phyloP scores from a whole-genome alignment of 345 rosid species.

The Aethionema arabicum region DNA sequence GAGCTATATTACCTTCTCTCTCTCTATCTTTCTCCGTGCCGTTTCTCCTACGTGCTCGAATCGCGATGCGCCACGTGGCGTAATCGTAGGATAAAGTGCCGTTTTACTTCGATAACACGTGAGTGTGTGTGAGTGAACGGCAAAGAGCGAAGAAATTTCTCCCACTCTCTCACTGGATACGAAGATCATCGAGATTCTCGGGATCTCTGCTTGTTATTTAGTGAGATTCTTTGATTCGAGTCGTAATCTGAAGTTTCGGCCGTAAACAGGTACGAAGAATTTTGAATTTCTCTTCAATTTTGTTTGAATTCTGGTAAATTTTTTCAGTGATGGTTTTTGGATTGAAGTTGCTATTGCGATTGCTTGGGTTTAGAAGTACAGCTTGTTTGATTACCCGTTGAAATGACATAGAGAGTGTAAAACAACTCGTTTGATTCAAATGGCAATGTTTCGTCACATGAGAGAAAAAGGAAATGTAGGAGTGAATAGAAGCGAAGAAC shows the following conservation, averaged over 20 bases:
- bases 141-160: neutral
- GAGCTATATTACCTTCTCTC: neutral
- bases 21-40: constrained; percentile 22
- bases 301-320: constrained; percentile 9
- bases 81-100: constrained; percentile 38
- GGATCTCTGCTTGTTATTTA: neutral
- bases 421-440: neutral
- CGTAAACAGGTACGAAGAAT: constrained; percentile 21
- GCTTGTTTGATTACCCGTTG: neutral
- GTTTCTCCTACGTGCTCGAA: constrained; percentile 37
- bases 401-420: neutral
- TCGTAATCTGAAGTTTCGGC: neutral
- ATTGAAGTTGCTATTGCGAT: constrained; percentile 14
- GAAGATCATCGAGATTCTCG: constrained; percentile 9
- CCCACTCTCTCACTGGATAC: neutral
- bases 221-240: constrained; percentile 13
- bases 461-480: neutral
- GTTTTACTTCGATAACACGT: constrained; percentile 26
- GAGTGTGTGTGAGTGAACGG: constrained; percentile 20
- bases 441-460: neutral
- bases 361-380: neutral
- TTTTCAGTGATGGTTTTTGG: neutral
- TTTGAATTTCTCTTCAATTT: constrained; percentile 10
- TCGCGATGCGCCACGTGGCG: constrained; percentile 35
- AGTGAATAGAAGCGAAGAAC: neutral